Evolutionary conservation across 1,139 yeast genomes (phyloP), one percentile per base, ranked within the genome.

Genomic region (Debaryomyces coudertii): DNA sequence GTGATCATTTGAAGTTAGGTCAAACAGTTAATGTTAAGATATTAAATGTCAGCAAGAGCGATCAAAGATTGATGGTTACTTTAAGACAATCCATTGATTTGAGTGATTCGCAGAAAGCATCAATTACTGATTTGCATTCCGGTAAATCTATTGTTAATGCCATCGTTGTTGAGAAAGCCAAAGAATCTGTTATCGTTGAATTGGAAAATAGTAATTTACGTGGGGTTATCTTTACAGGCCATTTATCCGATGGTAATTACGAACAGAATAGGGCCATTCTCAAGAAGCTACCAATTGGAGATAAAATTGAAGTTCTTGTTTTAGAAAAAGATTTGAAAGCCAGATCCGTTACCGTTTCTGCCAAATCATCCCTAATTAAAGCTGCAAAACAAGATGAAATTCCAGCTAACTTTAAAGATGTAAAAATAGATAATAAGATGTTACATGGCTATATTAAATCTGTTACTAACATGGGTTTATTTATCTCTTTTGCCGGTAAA

Each of bases 1-100:
- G 80, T 55, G 95, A 90, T 52, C 87, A 85, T 63, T 77, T 92
- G 58, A 83, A 82, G 53, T 61, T 88, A 20, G 97, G 97, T 2
- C 99, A 93, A 68, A 86, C 97, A 4, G 85, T 93, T 36, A 73
- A 76, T 28, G 95, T 88, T 5, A 81, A 85, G 55, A 72, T 93
- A 24, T 59, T 85, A 39, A 70, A 73, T 34, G 80, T 85, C 38
- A 83, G 87, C 53, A 65, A 75, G 22, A 82, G 77, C 12, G 71
- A 72, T 28, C 71, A 79, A 37, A 80, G 85, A 58, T 69, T 90
- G 52, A 67, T 80, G 28, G 96, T 87, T 2, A 84, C 96, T 40
- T 85, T 95, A 58, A 81, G 87, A 62, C 81, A 86, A 50, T 77
- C 90, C 1, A 70, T 76, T 44, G 79, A 77, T 40, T 64, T 80